Base-by-base conservation (phyloP, 768 basidiomycete genomes). In the Leccinellum rugosiceps region DNA sequence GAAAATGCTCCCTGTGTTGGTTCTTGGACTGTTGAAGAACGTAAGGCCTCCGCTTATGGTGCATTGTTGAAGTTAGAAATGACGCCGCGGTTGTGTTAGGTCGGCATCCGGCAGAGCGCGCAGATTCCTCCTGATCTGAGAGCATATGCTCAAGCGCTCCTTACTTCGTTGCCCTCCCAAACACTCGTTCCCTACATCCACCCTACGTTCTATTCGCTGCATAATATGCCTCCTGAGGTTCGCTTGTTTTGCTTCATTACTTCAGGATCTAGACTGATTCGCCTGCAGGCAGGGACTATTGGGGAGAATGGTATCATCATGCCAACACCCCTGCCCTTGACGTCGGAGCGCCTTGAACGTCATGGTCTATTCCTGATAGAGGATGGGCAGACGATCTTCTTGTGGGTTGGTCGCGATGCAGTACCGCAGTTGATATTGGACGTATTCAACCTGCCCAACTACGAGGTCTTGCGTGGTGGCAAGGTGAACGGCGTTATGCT, bases 371-470 rank as follows among this genome's bases (percentile, higher is more conserved):
- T 88, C 84, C 74, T 99, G 60, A 97, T 99, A 63, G 97, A 98
- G 73, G 96, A 98, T 71, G 92, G 91, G 1, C 97, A 98, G 73
- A 95, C 91, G 21, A 92, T 99, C 68, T 98, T 99, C 85, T 79
- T 98, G 49, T 98, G 93, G 89, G 85, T 99, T 50, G 97, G 97
- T n/a, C 86, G 94, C 30, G 96, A 98, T 70, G 94, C 97, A 8
- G 94, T 98, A n/a, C 92, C 95, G 10, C 90, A 95, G 68, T 83
- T 98, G 48, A 77, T 98, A 58, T 79, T 87, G 79, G 97, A 99
- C 67, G 95, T 98, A 17, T 98, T 99, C 74, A 86, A 92, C 67
- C 79, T 98, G 34, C 87, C 90, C 1, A 87, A 75, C 62, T 98
- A 98, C 68, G 91, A 92, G 43, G 88, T 88, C 15, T 77, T 99